Evolutionary conservation across 208 protist species (phyloP).

Genomic region (Vickermania ingenoplastis): DNA sequence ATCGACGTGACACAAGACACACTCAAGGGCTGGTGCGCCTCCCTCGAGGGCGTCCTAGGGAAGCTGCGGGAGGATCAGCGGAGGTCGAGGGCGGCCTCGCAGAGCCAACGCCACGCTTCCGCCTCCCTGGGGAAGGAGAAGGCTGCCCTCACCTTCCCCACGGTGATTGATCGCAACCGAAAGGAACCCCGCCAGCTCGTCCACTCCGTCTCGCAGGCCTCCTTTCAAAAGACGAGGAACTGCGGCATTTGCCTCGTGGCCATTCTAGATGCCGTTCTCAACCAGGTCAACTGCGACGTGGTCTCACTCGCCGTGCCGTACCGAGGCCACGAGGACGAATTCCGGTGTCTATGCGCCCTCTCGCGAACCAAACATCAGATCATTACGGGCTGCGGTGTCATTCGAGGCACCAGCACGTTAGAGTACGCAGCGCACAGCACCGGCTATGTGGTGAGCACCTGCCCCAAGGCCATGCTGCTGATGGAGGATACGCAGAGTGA

Average conservation of each 20-base stretch:
- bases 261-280: constrained; percentile 1
- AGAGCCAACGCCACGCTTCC: background rate
- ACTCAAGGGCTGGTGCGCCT: background rate
- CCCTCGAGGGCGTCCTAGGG: background rate
- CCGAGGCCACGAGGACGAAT: constrained; percentile 15
- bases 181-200: background rate
- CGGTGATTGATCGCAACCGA: constrained; percentile 3
- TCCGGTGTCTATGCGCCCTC: constrained; percentile 13
- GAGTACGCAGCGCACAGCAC: constrained; percentile 11
- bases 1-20: background rate
- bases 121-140: background rate
- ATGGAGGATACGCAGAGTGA: background rate
- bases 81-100: background rate
- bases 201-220: background rate
- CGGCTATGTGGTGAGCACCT: constrained; percentile 11
- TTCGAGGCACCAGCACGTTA: constrained; percentile 14
- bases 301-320: constrained; percentile 13
- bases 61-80: background rate
- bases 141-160: background rate
- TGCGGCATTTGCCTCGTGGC: constrained; percentile 2
- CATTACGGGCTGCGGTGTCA: constrained; percentile 8
- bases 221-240: background rate
- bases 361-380: background rate
- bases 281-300: constrained; percentile 1
- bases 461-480: constrained; percentile 9